Conservation (phyloP, 169 alveolate genomes). For the Plasmodium blacklocki region DNA sequence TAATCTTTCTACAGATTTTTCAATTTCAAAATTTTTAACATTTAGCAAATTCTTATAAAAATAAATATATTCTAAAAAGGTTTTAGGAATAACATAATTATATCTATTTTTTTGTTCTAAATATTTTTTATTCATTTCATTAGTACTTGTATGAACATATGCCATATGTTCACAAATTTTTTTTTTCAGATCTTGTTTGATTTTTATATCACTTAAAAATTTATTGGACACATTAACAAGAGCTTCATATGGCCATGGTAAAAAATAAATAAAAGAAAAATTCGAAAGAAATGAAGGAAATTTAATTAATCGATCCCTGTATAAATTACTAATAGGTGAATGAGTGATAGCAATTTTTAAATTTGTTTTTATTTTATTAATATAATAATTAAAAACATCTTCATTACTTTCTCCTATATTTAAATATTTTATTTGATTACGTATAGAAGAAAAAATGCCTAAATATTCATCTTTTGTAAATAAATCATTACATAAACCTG, state of each 20-base stretch:
- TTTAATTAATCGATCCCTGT: conserved; percentile 63
- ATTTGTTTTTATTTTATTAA: conserved; percentile 80
- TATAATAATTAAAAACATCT: conserved; percentile 87
- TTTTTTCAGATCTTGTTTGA: conserved; percentile 89
- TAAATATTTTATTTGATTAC: conserved; percentile 85
- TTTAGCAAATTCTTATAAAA: conserved; percentile 92
- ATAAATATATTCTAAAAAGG: conserved; percentile 94
- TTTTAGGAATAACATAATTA: conserved; percentile 97
- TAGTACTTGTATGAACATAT: conserved; percentile 95
- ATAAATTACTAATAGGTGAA: conserved; percentile 73
- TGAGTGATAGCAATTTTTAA: conserved; percentile 80
- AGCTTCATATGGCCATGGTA: conserved; percentile 98
- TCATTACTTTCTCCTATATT: conserved; percentile 89
- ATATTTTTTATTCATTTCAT: conserved; percentile 91
- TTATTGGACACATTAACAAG: conserved; percentile 93
- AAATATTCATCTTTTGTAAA: conserved; percentile 94
- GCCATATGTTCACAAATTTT: conserved; percentile 94
- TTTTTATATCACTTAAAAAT: conserved; percentile 90
- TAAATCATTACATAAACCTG: conserved; percentile 95
- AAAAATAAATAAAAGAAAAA: conserved; percentile 96
- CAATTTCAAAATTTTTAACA: conserved; percentile 90
- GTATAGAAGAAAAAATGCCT: conserved; percentile 89
- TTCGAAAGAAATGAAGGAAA: conserved; percentile 79
- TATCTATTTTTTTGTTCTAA: conserved; percentile 92
- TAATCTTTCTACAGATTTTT: conserved; percentile 77